These are phyloP conservation scores for Trichophyton equinum DNA, from an alignment of 2,329 filamentous ascomycete species.

Conservation along the genomic window DNA sequence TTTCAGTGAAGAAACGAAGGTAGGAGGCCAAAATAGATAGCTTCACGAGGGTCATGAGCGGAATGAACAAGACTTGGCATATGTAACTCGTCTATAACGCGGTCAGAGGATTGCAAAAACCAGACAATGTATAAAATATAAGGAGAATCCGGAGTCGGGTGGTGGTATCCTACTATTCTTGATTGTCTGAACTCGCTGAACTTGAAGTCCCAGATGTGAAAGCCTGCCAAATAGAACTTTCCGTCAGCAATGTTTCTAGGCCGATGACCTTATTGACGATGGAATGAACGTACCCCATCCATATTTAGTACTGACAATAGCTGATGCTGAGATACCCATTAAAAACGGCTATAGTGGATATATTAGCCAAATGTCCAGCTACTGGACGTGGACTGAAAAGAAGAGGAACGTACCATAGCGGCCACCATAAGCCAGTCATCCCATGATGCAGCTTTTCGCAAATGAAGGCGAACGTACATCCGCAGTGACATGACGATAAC, in stretches of 20 bases:
- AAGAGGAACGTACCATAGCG: constrained; percentile 11
- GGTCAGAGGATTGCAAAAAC: background rate
- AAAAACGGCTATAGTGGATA: constrained; percentile 10
- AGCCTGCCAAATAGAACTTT: constrained; percentile 1
- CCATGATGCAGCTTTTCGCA: constrained; percentile 13
- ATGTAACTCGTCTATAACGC: constrained; percentile 12
- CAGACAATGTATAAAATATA: background rate
- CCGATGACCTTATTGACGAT: too few relatives aligned
- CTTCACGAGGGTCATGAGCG: constrained; percentile 13
- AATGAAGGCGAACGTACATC: constrained; percentile 13
- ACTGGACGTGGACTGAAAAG: too few relatives aligned
- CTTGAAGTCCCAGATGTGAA: constrained; percentile 15
- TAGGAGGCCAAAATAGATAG: constrained; percentile 14
- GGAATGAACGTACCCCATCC: constrained; percentile 14
- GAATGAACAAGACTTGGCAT: constrained; percentile 11
- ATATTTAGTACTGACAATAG: constrained; percentile 12
- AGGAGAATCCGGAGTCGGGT: too few relatives aligned
- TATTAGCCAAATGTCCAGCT: background rate
- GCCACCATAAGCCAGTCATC: constrained; percentile 16
- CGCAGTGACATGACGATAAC: constrained; percentile 16
- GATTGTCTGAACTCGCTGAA: constrained; percentile 7
- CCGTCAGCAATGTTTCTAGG: background rate
- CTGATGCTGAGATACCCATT: constrained; percentile 6
- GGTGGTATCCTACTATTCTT: constrained; percentile 9
- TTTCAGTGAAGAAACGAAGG: constrained; percentile 9